phyloP scores from a whole-genome alignment of 768 basidiomycete genomes.

The Naganishia randhawae region DNA sequence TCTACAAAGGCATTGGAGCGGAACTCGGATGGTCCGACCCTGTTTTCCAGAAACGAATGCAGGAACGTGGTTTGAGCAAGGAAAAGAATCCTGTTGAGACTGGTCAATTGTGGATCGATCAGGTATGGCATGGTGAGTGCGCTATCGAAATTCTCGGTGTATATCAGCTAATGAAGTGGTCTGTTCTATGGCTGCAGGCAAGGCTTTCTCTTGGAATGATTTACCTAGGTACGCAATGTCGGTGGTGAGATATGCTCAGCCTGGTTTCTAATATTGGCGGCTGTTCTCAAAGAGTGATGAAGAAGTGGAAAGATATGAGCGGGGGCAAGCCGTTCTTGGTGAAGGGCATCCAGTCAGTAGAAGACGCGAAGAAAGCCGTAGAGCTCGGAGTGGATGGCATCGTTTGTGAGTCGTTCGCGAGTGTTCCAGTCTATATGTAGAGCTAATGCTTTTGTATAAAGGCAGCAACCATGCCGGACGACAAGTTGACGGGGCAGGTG shows the following conservation, averaged over 20 bases:
- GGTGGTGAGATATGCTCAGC: neutral
- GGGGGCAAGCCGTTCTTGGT: conserved; percentile 57
- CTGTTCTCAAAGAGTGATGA: conserved; percentile 12
- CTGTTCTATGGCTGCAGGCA: conserved; percentile 58
- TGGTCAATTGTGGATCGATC: conserved; percentile 39
- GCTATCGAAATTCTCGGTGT: neutral
- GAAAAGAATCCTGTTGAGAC: conserved; percentile 46
- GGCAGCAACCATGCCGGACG: conserved; percentile 64
- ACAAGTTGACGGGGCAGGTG: conserved; percentile 70
- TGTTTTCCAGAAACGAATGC: conserved; percentile 53
- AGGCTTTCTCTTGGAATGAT: conserved; percentile 59
- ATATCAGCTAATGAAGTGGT: conserved; percentile 52
- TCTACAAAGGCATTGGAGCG: conserved; percentile 52
- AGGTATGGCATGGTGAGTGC: conserved; percentile 31
- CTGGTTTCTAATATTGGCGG: neutral
- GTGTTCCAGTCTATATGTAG: too few species aligned
- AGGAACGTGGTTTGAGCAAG: conserved; percentile 51
- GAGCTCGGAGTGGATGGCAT: conserved; percentile 69
- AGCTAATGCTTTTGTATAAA: neutral
- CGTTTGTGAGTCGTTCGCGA: conserved; percentile 53
- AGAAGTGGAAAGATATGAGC: conserved; percentile 49
- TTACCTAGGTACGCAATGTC: conserved; percentile 48
- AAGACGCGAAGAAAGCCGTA: conserved; percentile 68
- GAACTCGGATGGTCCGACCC: conserved; percentile 57
- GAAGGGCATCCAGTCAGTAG: conserved; percentile 64